Evolutionary conservation across 2,329 filamentous ascomycete species (phyloP).

Genomic region (Fusarium tricinctum): DNA sequence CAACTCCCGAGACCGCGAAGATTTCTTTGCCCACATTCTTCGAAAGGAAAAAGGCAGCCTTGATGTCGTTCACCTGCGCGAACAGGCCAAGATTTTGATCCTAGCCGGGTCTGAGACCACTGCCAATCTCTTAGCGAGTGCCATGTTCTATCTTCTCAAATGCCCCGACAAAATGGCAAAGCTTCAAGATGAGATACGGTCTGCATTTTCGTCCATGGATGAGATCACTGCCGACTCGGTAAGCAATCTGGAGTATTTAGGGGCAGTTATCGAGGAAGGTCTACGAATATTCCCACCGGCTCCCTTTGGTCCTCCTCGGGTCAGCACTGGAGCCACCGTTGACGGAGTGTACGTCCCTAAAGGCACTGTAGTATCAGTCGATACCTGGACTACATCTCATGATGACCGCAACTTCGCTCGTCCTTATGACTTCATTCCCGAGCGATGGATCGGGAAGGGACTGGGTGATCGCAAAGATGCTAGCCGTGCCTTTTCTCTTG

Average conservation of each 20-base stretch:
- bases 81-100: slow-evolving; percentile 36
- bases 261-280: slow-evolving; percentile 26
- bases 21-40: slow-evolving; percentile 35
- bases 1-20: slow-evolving; percentile 1
- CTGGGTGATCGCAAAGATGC: slow-evolving; percentile 17
- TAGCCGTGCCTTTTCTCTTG: slow-evolving; percentile 13
- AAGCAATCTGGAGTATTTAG: slow-evolving; percentile 19
- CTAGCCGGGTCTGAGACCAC: slow-evolving; percentile 32
- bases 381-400: slow-evolving; percentile 3
- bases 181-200: slow-evolving; percentile 26
- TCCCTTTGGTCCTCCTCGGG: slow-evolving; percentile 10
- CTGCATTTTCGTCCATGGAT: neutral
- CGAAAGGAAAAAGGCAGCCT: neutral
- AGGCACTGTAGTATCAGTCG: slow-evolving; percentile 23
- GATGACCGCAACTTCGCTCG: slow-evolving; percentile 17
- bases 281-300: slow-evolving; percentile 30
- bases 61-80: slow-evolving; percentile 9
- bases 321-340: slow-evolving; percentile 21
- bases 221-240: slow-evolving; percentile 27
- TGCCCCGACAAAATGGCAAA: slow-evolving; percentile 6
- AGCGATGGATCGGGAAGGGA: slow-evolving; percentile 17
- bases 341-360: slow-evolving; percentile 25
- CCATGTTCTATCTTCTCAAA: slow-evolving; percentile 7
- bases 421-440: slow-evolving; percentile 13
- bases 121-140: slow-evolving; percentile 9